Conservation (phyloP, 176 grass and related monocot genomes). For the Themeda triandra region DNA sequence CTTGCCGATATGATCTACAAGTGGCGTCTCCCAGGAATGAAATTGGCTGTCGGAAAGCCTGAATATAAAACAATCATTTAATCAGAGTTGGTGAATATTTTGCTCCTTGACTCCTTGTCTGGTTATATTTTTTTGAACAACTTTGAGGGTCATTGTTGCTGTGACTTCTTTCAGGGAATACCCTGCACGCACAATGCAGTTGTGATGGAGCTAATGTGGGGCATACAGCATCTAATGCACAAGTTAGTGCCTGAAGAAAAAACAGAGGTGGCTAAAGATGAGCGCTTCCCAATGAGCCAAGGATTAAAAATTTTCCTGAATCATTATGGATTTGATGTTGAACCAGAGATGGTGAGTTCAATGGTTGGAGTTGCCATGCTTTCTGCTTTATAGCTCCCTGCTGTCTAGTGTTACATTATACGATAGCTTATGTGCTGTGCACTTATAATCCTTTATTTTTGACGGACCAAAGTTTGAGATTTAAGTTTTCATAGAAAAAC, state of each 20-base stretch:
- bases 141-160: too few relatives aligned
- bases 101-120: background rate
- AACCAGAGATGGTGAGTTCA: conserved; percentile 27
- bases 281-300: background rate
- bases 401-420: too few relatives aligned
- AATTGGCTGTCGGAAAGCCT: background rate
- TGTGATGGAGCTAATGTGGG: background rate
- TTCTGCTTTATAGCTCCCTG: too few relatives aligned
- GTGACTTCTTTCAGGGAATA: background rate
- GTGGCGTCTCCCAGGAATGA: background rate
- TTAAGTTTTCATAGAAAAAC: too few relatives aligned
- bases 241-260: background rate
- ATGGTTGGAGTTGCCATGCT: too few relatives aligned
- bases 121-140: background rate
- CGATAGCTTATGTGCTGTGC: too few relatives aligned
- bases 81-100: background rate
- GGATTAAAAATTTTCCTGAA: background rate
- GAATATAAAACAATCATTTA: background rate
- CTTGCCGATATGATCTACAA: background rate
- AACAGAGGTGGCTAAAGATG: background rate
- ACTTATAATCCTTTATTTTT: too few relatives aligned
- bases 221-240: background rate
- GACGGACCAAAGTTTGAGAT: too few relatives aligned
- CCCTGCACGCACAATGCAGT: background rate
- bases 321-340: background rate